Base-by-base conservation (phyloP, 208 protist genomes). In the Acanthamoeba lenticulata region DNA sequence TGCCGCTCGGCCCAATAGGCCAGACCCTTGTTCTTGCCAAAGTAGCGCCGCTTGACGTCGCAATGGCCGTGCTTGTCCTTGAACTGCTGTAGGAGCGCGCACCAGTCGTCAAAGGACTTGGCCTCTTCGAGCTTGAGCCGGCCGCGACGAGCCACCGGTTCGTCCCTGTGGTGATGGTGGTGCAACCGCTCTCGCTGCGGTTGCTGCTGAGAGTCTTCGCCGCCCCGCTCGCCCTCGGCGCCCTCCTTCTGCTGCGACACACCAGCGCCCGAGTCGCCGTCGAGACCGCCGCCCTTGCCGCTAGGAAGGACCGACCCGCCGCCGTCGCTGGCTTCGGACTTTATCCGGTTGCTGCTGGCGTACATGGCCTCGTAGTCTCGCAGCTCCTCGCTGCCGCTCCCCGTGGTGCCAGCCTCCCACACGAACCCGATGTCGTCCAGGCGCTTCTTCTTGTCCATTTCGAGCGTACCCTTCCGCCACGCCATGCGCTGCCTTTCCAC, bases 21-120 rank as follows among this genome's bases (percentile, higher is more conserved):
- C 9, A 83, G 42, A 9, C 72, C 72, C 42, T 83, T 83, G 72
- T 83, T 83, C 42, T 83, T 83, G 17, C 72, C 72, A 49, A 83
- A 83, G 42, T 83, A 83, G 13, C 72, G 72, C 40, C 72, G 44
- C 72, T 83, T 83, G 40, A 83, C 72, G 27, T 83, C 72, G 72
- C 72, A 83, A 21, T 83, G 72, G 1, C 72, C 72, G 29, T 83
- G 72, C 21, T 83, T 83, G 72, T 83, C 72, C 42, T 83, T 83
- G 42, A 83, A 83, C 72, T 83, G 40, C 72, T 83, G 72, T 49
- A 83, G 42, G 1, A 83, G 72, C 3, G 72, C 72, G 6, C 72
- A 83, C 72, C 72, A 83, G 42, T 83, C 72, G 42, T 83, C 72
- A 40, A 83, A 83, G 40, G 72, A 83, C 42, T 83, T 83, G 42